Evolutionary conservation across 208 protist genomes (phyloP).

Genomic region (Angomonas deanei): DNA sequence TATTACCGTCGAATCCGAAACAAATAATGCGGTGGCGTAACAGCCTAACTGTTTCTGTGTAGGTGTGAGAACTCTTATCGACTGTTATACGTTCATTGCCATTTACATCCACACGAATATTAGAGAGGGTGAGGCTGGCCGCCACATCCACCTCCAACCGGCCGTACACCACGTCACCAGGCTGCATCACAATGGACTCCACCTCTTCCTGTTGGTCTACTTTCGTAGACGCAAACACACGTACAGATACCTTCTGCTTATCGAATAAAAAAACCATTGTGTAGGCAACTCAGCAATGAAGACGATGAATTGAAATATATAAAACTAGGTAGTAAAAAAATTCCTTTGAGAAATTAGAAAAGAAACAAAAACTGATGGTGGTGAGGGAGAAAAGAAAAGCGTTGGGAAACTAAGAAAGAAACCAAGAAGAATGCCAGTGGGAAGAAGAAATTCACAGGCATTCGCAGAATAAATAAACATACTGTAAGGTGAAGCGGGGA

Average conservation of each 20-base stretch:
- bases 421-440: not conserved
- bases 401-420: not conserved
- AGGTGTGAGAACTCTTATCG: too few species aligned
- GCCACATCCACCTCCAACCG: not conserved
- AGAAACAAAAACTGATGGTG: not conserved
- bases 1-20: not conserved
- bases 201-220: not conserved
- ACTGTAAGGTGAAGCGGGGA: too few species aligned
- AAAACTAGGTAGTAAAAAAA: too few species aligned
- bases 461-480: too few species aligned
- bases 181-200: not conserved
- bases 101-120: not conserved
- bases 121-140: not conserved
- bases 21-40: slow-evolving; percentile 1
- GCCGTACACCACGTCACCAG: not conserved
- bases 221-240: not conserved
- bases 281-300: too few species aligned
- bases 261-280: not conserved
- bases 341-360: too few species aligned
- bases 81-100: too few species aligned
- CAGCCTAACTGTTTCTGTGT: too few species aligned
- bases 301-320: too few species aligned
- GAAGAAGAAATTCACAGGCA: too few species aligned
- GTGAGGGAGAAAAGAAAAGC: not conserved
- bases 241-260: not conserved